Evolutionary conservation across 495 filamentous ascomycete species (phyloP), one percentile per base, ranked within the genome.

Genomic region (Bathelium albidoporum): DNA sequence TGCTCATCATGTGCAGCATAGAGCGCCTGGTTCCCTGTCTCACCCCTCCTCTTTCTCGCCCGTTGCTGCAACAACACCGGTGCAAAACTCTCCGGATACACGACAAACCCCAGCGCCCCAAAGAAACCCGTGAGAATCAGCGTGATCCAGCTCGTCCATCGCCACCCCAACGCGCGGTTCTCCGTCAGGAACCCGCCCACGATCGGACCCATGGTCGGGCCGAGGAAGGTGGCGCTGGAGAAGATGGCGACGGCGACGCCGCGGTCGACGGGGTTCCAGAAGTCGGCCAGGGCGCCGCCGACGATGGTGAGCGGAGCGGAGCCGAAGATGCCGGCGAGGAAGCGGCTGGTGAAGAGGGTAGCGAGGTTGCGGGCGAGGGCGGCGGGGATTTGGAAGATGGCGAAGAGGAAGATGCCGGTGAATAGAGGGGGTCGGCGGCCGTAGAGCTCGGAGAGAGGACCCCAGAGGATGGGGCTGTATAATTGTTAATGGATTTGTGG

Each of bases 241-340:
- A 85, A 87, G 58, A 81, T 71, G 22, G 79, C 79, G 62, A 86
- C 80, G 2, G 87, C 87, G 5, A 83, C 72, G 5, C 82, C 86
- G 9, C 87, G 77, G 52, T 85, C 78, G n/a, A 82, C 70, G 18
- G 83, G 80, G 45, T 76, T 73, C 77, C 80, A 89, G 61, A 89
- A 76, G 70, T 90, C 86, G 5, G 79, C 82, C 63, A 86, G 72
- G n/a, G 79, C 77, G 61, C 85, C 87, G 36, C 81, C 82, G 10
- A 84, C 79, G 32, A 87, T 78, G 7, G 84, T 82, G 10, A 89
- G 68, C 12, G 86, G 83, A 0, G 85, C 82, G 60, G 82, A 82
- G 29, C 84, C 86, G 65, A 88, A 85, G 36, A 84, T 69, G 16
- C 86, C 86, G 9, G 79, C 73, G 20, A 89, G 73, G 70, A 89